phyloP scores from a whole-genome alignment of 2,329 filamentous ascomycete genomes.

The Fusarium newnesense region DNA sequence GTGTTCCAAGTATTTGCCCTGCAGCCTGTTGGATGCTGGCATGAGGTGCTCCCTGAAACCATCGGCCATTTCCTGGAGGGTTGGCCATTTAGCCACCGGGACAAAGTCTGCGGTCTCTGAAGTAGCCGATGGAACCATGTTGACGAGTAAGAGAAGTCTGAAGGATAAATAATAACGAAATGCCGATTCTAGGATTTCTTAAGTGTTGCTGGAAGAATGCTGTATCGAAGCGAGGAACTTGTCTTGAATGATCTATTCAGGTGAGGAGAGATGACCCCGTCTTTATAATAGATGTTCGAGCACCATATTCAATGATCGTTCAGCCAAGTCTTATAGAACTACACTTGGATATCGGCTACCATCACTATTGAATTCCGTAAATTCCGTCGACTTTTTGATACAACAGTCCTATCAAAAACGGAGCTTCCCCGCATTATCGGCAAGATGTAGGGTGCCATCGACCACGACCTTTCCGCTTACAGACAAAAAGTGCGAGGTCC shows the following conservation, averaged over 20 bases:
- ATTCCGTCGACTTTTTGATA: not conserved
- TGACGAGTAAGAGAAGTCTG: accelerated
- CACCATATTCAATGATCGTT: too few species aligned
- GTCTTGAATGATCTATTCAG: accelerated
- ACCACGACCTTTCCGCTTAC: not conserved
- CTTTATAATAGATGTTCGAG: not conserved
- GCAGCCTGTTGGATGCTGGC: slow-evolving; percentile 4
- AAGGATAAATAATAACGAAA: not conserved
- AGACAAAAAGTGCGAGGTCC: slow-evolving; percentile 9
- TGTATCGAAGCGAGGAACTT: accelerated
- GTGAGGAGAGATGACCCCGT: accelerated
- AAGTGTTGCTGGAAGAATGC: accelerated
- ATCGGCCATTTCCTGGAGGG: slow-evolving; percentile 17
- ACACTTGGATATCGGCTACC: not conserved
- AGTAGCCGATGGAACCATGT: not conserved
- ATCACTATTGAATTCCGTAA: not conserved
- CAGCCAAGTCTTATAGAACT: too few species aligned
- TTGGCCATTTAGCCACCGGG: slow-evolving; percentile 15
- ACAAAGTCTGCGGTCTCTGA: not conserved
- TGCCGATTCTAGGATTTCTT: too few species aligned
- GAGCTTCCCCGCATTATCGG: not conserved
- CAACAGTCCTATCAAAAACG: not conserved
- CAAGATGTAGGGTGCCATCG: not conserved
- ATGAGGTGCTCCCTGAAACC: slow-evolving; percentile 20
- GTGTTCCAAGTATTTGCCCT: not conserved